phyloP scores from a whole-genome alignment of 1,284 basidiomycete species.

The Austroboletus novae-zelandiae region DNA sequence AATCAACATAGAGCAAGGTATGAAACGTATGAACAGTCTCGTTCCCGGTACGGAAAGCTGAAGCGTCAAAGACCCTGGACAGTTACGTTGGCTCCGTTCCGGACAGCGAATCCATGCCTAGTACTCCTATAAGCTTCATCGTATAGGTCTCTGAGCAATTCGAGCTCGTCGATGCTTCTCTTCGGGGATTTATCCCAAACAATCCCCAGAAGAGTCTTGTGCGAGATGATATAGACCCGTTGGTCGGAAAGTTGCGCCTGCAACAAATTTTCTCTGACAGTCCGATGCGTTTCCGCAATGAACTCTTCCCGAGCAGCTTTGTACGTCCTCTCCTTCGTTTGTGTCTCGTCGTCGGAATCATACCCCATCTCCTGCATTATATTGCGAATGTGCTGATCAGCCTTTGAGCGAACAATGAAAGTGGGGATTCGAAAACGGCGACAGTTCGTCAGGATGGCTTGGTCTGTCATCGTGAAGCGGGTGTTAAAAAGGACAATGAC shows the following conservation, averaged over 20 bases:
- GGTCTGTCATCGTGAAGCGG: constrained; percentile 33
- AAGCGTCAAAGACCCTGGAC: constrained; percentile 8
- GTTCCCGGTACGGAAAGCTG: too few relatives aligned
- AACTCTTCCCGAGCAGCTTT: constrained; percentile 23
- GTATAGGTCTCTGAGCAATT: constrained; percentile 30
- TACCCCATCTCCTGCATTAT: constrained; percentile 30
- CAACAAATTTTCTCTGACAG: constrained; percentile 10
- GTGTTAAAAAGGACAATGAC: constrained; percentile 32
- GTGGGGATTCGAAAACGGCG: constrained; percentile 32
- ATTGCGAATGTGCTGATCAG: constrained; percentile 34
- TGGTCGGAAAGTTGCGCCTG: constrained; percentile 29
- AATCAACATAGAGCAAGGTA: too few relatives aligned
- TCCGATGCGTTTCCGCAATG: constrained; percentile 26
- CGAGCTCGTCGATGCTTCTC: constrained; percentile 32
- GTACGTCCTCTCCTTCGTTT: constrained; percentile 20
- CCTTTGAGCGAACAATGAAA: constrained; percentile 37
- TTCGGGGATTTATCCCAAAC: constrained; percentile 25
- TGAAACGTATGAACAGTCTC: background rate
- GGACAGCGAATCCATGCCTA: constrained; percentile 2
- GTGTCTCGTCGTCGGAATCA: constrained; percentile 22
- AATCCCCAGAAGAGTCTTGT: constrained; percentile 17
- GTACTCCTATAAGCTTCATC: constrained; percentile 17
- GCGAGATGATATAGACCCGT: constrained; percentile 30
- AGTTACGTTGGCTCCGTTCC: background rate
- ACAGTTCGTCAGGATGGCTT: constrained; percentile 31